Evolutionary conservation across 805 yeast species (phyloP), one percentile per base, ranked within the genome.

Genomic region (Millerago galiae): DNA sequence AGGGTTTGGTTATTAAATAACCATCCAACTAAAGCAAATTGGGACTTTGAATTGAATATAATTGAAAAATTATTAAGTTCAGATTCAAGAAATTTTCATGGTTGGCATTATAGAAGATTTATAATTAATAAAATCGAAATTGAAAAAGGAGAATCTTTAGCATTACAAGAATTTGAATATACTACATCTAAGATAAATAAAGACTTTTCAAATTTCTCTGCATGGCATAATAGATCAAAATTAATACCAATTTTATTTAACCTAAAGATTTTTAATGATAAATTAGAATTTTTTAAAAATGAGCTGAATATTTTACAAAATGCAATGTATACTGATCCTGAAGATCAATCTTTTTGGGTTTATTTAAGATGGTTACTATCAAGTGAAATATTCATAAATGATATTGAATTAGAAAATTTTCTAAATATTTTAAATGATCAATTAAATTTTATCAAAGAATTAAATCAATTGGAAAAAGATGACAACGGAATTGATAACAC

Each of bases 321-420:
- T 25, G 99, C 98, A 0, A 77, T 88, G 64, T 87, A 81, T 56
- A 87, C 95, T 51, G 98, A 93, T 59, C 90, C 95, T 0, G 91
- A 86, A 41, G 99, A 93, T 57, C 90, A 95, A 35, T 85, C 96
- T 0, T 83, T 87, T 0, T 93, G 98, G 97, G 71, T 84, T 2
- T 93, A 90, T 58, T 70, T 87, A 45, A 75, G 80, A 40, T 93
- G 98, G 98, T 67, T 91, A 17, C 60, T 77, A 8, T 65, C 68
- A 5, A 55, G 57, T 37, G 66, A 59, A 1, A 47, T 63, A 18
- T 60, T 65, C 7, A 44, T 55, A 0, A 48, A 53, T 6, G 45
- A 50, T 1, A 40, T 66, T 32, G 35, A 52, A 15, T 44, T 17
- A n/a, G 62, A 57, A 1, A 62, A 66, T 16, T 69, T 69, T 41